Percentiles rank a stretch among this genome's conserved stretches.
Conservation (phyloP, 176 grass and related monocot species). For the Zoysia japonica region DNA sequence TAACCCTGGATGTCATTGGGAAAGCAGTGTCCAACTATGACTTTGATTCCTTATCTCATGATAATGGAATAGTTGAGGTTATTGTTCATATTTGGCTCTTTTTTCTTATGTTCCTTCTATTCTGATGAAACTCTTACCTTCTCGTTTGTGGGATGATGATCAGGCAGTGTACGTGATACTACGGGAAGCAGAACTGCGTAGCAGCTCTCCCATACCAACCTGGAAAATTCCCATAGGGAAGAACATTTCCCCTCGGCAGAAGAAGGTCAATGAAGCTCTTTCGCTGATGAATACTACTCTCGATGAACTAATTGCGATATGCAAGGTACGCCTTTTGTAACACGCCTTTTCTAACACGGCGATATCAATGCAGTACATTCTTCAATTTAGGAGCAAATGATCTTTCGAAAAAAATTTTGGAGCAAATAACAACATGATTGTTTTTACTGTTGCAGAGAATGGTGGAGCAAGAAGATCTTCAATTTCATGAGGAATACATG, state of each 20-base stretch:
- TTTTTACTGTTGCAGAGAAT: conserved; percentile 66
- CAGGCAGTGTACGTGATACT: conserved; percentile 83
- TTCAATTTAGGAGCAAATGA: not conserved
- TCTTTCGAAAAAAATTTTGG: not conserved
- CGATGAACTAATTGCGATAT: conserved; percentile 72
- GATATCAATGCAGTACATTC: conserved; percentile 8
- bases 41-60: conserved; percentile 89
- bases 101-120: not conserved
- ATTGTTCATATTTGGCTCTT: conserved; percentile 8
- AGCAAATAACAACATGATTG: not conserved
- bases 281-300: conserved; percentile 77
- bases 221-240: conserved; percentile 99
- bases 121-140: conserved; percentile 15
- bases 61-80: conserved; percentile 98
- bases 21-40: conserved; percentile 99
- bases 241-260: conserved; percentile 91
- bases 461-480: conserved; percentile 91
- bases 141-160: conserved; percentile 27
- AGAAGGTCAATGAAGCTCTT: conserved; percentile 87
- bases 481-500: conserved; percentile 96
- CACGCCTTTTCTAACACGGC: not conserved
- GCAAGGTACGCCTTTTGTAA: conserved; percentile 61
- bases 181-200: conserved; percentile 89
- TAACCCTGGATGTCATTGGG: conserved; percentile 88
- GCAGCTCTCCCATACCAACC: conserved; percentile 92